A percentile compares a stretch with the other conserved stretches of the same genome.
phyloP scores from a whole-genome alignment of 805 yeast species.

The Scheffersomyces lignosus region DNA sequence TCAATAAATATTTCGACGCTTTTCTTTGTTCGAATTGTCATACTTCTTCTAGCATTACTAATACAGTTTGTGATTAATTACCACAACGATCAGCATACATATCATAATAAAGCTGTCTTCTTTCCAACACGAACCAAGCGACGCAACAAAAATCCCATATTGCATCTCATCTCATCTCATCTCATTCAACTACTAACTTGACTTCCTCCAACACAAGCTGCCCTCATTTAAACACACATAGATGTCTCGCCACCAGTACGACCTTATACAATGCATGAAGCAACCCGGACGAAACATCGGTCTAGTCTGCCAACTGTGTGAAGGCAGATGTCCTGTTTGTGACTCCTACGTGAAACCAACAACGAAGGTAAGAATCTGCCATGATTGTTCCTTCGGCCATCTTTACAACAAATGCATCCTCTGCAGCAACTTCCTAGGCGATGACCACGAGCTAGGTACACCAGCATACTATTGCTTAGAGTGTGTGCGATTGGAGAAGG shows the following conservation, averaged over 20 bases:
- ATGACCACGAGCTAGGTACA: constrained; percentile 40
- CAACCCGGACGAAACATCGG: constrained; percentile 80
- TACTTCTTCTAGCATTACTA: too few relatives aligned
- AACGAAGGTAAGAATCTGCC: constrained; percentile 70
- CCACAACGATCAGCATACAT: too few relatives aligned
- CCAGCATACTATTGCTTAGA: constrained; percentile 80
- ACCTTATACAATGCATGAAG: constrained; percentile 77
- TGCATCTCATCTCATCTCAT: too few relatives aligned
- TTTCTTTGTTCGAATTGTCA: too few relatives aligned
- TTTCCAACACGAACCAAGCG: too few relatives aligned
- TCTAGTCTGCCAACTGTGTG: constrained; percentile 77
- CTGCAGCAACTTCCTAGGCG: constrained; percentile 66
- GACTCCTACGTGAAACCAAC: constrained; percentile 80
- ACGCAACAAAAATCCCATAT: too few relatives aligned
- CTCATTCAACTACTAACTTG: too few relatives aligned
- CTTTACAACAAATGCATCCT: constrained; percentile 67
- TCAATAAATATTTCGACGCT: too few relatives aligned
- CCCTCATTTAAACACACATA: constrained; percentile 1
- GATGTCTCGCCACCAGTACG: constrained; percentile 91
- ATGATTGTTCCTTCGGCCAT: constrained; percentile 80
- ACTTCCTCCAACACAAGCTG: background rate
- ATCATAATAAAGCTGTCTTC: too few relatives aligned
- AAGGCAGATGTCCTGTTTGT: constrained; percentile 88
- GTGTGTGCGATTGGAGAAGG: constrained; percentile 76
- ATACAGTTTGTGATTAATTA: too few relatives aligned